phyloP scores from a whole-genome alignment of 2,329 filamentous ascomycete genomes.

The Aureobasidium vineae region DNA sequence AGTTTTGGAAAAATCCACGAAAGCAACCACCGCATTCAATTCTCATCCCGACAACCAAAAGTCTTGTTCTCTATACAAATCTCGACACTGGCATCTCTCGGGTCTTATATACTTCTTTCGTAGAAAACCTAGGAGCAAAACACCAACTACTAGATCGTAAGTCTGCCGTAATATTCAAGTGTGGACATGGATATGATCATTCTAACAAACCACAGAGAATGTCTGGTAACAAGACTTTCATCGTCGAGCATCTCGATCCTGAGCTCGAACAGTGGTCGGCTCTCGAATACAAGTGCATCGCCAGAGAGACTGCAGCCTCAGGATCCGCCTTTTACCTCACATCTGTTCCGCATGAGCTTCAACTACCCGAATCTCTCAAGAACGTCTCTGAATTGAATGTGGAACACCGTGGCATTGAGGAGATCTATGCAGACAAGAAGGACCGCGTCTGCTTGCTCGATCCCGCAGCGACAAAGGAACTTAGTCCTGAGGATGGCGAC shows the following conservation, averaged over 20 bases:
- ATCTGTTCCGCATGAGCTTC: conserved; percentile 68
- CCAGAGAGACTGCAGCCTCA: conserved; percentile 68
- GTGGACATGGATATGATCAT: not conserved
- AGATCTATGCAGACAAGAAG: conserved; percentile 70
- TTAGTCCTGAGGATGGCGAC: conserved; percentile 78
- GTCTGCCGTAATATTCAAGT: not conserved
- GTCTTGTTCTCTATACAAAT: not conserved
- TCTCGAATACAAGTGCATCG: conserved; percentile 87
- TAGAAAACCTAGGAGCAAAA: not conserved
- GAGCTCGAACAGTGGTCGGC: conserved; percentile 94
- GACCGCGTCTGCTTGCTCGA: conserved; percentile 83
- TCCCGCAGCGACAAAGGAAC: conserved; percentile 75
- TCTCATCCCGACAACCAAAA: not conserved
- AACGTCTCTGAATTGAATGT: conserved; percentile 63
- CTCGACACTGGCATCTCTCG: not conserved
- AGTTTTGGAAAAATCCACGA: conserved; percentile 6
- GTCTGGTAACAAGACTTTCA: conserved; percentile 62
- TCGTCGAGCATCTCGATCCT: conserved; percentile 94
- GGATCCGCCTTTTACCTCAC: conserved; percentile 74
- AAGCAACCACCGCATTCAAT: not conserved
- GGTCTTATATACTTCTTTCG: not conserved
- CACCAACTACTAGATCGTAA: not conserved
- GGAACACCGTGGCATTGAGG: conserved; percentile 73
- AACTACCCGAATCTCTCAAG: conserved; percentile 58
- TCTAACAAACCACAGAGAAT: not conserved